Base-by-base conservation (phyloP, 495 filamentous ascomycete species). In the Arthonia radiata region DNA sequence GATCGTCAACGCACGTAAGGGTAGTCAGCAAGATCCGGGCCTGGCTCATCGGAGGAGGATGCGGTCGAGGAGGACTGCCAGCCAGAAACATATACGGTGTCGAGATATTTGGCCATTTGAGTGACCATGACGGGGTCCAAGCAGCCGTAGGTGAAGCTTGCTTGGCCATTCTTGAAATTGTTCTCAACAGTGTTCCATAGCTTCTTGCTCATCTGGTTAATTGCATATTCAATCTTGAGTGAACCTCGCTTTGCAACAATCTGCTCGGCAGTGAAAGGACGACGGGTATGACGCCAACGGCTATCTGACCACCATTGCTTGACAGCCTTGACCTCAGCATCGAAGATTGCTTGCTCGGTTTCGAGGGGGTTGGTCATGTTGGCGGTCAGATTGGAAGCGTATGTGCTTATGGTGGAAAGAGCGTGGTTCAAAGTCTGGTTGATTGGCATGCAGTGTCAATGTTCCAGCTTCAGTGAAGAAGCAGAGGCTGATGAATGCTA, bases 51-150 rank as follows among this genome's bases (percentile, higher is more conserved):
- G 6, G 79, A 75, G 1, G 80, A 66, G 13, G 82, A 92, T 19
- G 86, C 86, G 3, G 86, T 97, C 16, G 80, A 89, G 2, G 83
- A 93, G 42, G 77, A 93, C 52, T 97, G 89, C 86, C 86, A 97
- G 35, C 86, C 86, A 19, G 83, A 92, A 28, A 97, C 81, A 42
- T 97, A 97, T 46, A 97, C 79, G 19, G 89, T 97, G 45, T 97
- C 86, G 28, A 94, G 62, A 50, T 86, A 94, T 50, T 94, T 90
- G 39, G 81, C 83, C 86, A 97, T 97, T 48, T 97, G 86, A 13
- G 89, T 93, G 41, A 97, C 61, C 76, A 92, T 92, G 4, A 89
- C 90, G 6, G 86, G 86, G 40, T 97, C 89, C 31, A 97, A 57
- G 50, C 86, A 93, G 42, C 86, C 86, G 50, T 92, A 97, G 19